Percentiles rank a stretch among this genome's conserved stretches.
phyloP scores from a whole-genome alignment of 352 stramenopile species.

The Globisporangium perplexum region DNA sequence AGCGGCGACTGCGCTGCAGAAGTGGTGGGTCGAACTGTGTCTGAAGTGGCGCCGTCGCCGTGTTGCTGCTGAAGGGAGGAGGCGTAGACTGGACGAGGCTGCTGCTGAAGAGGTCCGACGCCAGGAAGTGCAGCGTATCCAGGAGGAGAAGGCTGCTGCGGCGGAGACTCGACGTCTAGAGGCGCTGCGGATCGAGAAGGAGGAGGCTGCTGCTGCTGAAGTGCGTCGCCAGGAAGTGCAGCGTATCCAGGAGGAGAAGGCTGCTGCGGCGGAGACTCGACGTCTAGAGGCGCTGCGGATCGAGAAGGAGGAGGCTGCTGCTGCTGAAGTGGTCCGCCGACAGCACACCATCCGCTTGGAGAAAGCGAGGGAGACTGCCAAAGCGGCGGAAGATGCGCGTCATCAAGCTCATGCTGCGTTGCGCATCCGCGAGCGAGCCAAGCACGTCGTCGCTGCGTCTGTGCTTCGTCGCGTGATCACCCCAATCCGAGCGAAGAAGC shows the following conservation, averaged over 20 bases:
- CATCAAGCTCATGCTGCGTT: background rate
- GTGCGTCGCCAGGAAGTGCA: slow-evolving; percentile 14
- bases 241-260: slow-evolving; percentile 17
- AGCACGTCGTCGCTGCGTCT: slow-evolving; percentile 5
- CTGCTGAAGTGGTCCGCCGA: background rate
- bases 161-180: background rate
- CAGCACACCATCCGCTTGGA: background rate
- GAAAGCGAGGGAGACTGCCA: background rate
- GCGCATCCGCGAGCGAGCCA: background rate
- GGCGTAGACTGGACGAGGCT: background rate
- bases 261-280: background rate
- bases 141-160: slow-evolving; percentile 2
- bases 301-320: background rate
- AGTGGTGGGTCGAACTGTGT: slow-evolving; percentile 37
- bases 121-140: background rate
- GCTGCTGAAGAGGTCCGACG: background rate
- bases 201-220: background rate
- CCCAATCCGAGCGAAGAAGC: slow-evolving; percentile 4
- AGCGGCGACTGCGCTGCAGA: slow-evolving; percentile 22
- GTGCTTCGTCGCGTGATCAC: slow-evolving; percentile 11
- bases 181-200: background rate
- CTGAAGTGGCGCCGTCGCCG: slow-evolving; percentile 29
- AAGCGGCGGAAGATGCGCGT: background rate
- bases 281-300: background rate
- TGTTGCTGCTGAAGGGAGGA: slow-evolving; percentile 16